These are phyloP conservation scores for Fusarium longipes DNA, from an alignment of 2,329 filamentous ascomycete genomes.

Conservation along the genomic window DNA sequence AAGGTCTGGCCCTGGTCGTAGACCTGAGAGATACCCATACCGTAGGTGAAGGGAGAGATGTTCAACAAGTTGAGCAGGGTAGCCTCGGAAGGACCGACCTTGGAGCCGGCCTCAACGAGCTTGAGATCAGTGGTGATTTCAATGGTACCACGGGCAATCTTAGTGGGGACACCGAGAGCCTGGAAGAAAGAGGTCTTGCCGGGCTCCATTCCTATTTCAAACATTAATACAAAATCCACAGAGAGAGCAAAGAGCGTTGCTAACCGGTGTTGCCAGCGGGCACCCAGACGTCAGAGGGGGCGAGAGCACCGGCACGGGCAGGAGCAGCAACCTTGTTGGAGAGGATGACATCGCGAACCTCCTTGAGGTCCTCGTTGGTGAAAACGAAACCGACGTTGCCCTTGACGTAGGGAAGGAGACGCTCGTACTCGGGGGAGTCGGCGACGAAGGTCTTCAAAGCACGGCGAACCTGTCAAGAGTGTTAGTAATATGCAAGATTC, in stretches of 20 bases:
- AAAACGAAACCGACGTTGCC: slow-evolving; percentile 99
- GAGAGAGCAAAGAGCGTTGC: too few relatives aligned
- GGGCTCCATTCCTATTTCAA: slow-evolving; percentile 99
- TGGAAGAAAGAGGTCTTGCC: slow-evolving; percentile 99
- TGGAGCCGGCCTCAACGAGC: slow-evolving; percentile 91
- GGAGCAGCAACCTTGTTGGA: slow-evolving; percentile 97
- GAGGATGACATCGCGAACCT: slow-evolving; percentile 91
- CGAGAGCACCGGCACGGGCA: slow-evolving; percentile 96
- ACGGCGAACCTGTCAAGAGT: slow-evolving; percentile 78
- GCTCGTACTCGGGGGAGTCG: slow-evolving; percentile 97
- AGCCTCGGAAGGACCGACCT: slow-evolving; percentile 98
- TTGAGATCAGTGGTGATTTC: slow-evolving; percentile 99
- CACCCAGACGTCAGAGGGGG: slow-evolving; percentile 91
- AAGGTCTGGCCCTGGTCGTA: slow-evolving; percentile 98
- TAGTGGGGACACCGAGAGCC: slow-evolving; percentile 99
- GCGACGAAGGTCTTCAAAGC: slow-evolving; percentile 92
- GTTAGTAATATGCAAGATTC: slow-evolving; percentile 38
- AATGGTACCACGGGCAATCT: slow-evolving; percentile 99
- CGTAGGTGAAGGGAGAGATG: slow-evolving; percentile 99
- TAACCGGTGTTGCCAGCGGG: slow-evolving; percentile 99
- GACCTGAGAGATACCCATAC: slow-evolving; percentile 95
- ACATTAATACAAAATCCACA: too few relatives aligned
- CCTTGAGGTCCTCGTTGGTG: slow-evolving; percentile 97
- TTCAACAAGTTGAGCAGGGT: slow-evolving; percentile 99
- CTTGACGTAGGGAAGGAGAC: slow-evolving; percentile 93